phyloP scores from a whole-genome alignment of 805 yeast species.

The Saccharomycopsis sp. region DNA sequence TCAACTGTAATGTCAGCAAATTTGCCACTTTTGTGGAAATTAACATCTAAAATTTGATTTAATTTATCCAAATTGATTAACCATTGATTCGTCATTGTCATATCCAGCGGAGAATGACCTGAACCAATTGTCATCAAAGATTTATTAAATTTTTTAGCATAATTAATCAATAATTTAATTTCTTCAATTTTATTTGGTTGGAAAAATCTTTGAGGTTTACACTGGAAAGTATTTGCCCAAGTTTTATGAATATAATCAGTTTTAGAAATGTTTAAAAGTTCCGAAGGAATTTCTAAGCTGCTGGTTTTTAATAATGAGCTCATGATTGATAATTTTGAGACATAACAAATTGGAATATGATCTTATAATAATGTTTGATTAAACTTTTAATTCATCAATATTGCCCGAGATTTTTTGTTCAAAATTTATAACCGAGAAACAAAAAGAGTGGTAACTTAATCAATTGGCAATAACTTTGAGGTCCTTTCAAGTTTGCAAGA shows the following conservation, averaged over 20 bases:
- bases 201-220: slow-evolving; percentile 66
- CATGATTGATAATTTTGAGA: no score
- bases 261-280: no score
- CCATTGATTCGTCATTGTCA: slow-evolving; percentile 87
- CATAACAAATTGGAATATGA: no score
- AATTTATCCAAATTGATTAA: slow-evolving; percentile 74
- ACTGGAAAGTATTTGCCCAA: slow-evolving; percentile 87
- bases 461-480: no score
- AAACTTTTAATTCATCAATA: no score
- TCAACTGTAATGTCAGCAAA: slow-evolving; percentile 90
- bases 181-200: slow-evolving; percentile 71
- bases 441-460: no score
- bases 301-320: no score
- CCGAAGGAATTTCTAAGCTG: no score
- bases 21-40: slow-evolving; percentile 43
- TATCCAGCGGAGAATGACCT: slow-evolving; percentile 89
- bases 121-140: slow-evolving; percentile 83
- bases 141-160: slow-evolving; percentile 48
- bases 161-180: slow-evolving; percentile 51
- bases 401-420: no score
- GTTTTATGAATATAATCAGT: slow-evolving; percentile 39
- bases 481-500: no score
- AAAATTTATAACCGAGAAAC: no score
- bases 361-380: no score
- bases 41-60: slow-evolving; percentile 37